These are phyloP conservation scores for Aspergillus quadrilineatus DNA, from an alignment of 2,329 filamentous ascomycete species.

Conservation along the genomic window DNA sequence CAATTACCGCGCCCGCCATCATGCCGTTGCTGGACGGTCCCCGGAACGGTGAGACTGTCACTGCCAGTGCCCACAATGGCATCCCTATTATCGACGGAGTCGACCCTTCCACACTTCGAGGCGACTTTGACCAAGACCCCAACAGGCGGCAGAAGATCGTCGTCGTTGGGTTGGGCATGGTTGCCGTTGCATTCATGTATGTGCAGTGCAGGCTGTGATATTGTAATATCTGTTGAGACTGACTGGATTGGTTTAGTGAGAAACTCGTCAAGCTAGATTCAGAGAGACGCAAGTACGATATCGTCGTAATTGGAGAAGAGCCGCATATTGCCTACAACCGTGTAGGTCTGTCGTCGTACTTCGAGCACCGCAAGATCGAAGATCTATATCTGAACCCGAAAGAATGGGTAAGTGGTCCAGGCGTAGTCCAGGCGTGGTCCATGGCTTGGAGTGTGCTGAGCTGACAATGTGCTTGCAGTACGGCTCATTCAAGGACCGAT, in stretches of 20 bases:
- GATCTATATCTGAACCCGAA: slow-evolving; percentile 83
- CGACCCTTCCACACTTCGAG: slow-evolving; percentile 7
- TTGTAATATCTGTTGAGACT: not conserved
- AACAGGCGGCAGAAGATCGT: slow-evolving; percentile 63
- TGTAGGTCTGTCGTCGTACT: slow-evolving; percentile 85
- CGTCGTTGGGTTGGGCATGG: slow-evolving; percentile 88
- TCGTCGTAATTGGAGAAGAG: slow-evolving; percentile 86
- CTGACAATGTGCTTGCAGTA: slow-evolving; percentile 52
- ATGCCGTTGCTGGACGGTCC: slow-evolving; percentile 35
- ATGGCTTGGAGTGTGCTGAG: no score
- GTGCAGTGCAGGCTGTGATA: slow-evolving; percentile 31
- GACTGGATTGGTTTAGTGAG: slow-evolving; percentile 56
- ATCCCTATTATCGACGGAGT: slow-evolving; percentile 7
- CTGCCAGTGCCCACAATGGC: slow-evolving; percentile 20
- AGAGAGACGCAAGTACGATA: slow-evolving; percentile 70
- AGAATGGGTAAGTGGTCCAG: slow-evolving; percentile 64
- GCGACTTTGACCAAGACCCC: slow-evolving; percentile 6
- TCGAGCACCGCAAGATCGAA: slow-evolving; percentile 79
- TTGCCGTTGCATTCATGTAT: slow-evolving; percentile 84
- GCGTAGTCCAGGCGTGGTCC: no score
- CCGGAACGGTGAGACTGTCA: slow-evolving; percentile 24
- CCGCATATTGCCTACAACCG: slow-evolving; percentile 86
- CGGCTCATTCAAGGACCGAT: slow-evolving; percentile 62
- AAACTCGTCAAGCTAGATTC: slow-evolving; percentile 84
- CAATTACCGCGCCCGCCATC: not conserved